These are phyloP conservation scores for Pigoraptor vietnamica DNA, from an alignment of 78 protist species.

Conservation along the genomic window DNA sequence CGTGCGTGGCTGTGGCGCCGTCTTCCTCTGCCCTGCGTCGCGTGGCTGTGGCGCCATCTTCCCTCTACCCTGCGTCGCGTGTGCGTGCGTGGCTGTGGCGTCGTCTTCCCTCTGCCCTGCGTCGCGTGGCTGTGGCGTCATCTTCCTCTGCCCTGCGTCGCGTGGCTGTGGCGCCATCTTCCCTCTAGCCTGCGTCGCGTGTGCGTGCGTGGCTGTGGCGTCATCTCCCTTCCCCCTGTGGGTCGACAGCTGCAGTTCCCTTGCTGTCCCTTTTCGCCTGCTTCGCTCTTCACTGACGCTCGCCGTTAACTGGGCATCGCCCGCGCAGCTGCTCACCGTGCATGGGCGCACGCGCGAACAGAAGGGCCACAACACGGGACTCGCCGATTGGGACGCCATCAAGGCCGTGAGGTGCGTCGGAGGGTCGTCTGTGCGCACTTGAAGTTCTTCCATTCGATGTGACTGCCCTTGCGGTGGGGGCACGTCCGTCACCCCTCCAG, in stretches of 20 bases:
- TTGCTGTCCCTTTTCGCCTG: neutral
- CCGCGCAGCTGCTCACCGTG: constrained; percentile 29
- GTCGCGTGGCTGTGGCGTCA: too few species aligned
- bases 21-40: too few species aligned
- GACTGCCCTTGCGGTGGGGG: too few species aligned
- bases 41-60: too few species aligned
- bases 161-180: too few species aligned
- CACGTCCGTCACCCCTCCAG: too few species aligned
- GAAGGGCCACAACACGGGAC: constrained; percentile 48
- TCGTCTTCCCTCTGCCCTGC: neutral
- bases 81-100: neutral
- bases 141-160: too few species aligned
- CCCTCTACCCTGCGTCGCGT: too few species aligned
- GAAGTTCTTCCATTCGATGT: too few species aligned
- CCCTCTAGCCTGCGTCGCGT: too few species aligned
- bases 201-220: neutral
- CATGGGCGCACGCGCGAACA: constrained; percentile 68
- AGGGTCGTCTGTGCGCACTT: neutral
- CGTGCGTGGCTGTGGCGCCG: too few species aligned
- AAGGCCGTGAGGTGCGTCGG: constrained; percentile 20
- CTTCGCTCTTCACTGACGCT: neutral
- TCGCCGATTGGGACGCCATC: constrained; percentile 58
- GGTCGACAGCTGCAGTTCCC: neutral
- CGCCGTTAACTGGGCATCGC: too few species aligned
- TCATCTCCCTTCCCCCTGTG: neutral